These are phyloP conservation scores for Hymenoscyphus infarciens DNA, from an alignment of 2,329 filamentous ascomycete genomes.

Conservation along the genomic window DNA sequence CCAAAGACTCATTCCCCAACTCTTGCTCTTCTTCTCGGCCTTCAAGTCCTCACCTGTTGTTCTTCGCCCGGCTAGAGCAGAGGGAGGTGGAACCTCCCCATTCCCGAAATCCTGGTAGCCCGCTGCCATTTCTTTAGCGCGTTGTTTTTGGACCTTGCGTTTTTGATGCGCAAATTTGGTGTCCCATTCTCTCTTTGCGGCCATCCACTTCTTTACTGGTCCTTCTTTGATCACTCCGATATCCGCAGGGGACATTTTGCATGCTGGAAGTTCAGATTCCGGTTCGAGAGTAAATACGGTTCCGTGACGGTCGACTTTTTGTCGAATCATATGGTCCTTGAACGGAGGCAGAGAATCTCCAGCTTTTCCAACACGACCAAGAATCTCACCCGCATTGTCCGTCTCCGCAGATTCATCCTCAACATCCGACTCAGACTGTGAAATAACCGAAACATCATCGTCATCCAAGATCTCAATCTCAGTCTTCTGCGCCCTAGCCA, in stretches of 20 bases:
- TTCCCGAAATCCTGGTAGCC: conserved; percentile 68
- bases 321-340: conserved; percentile 84
- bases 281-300: conserved; percentile 65
- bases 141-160: conserved; percentile 67
- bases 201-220: conserved; percentile 80
- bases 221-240: conserved; percentile 78
- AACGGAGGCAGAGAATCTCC: conserved; percentile 81
- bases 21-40: conserved; percentile 58
- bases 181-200: conserved; percentile 70
- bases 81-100: conserved; percentile 77
- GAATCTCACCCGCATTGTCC: conserved; percentile 14
- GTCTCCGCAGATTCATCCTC: conserved; percentile 32
- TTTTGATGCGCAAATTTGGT: conserved; percentile 66
- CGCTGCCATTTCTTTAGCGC: conserved; percentile 66
- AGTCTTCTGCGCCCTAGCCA: conserved; percentile 76
- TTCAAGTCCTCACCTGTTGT: conserved; percentile 45
- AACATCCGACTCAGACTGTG: conserved; percentile 49
- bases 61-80: conserved; percentile 72
- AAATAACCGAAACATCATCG: conserved; percentile 72
- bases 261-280: conserved; percentile 62
- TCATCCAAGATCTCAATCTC: conserved; percentile 80
- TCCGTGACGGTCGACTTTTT: conserved; percentile 77
- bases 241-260: conserved; percentile 55
- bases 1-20: conserved; percentile 79
- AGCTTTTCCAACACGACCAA: conserved; percentile 67